Conservation (phyloP, 805 yeast genomes). For the Babjeviella inositovora region DNA sequence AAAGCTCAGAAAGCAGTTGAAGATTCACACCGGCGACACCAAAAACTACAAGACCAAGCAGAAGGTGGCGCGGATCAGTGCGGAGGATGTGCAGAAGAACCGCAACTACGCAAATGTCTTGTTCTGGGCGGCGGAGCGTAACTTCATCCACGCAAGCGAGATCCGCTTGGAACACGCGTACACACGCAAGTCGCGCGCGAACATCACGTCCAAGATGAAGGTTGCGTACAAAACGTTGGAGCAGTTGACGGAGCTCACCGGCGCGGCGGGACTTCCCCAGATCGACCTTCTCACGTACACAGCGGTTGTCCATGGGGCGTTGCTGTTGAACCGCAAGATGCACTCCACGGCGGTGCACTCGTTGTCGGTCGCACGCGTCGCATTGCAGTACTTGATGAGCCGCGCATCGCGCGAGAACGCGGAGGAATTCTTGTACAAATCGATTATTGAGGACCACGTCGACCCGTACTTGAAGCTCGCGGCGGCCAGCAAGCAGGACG, state of each 20-base stretch:
- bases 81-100: too few relatives aligned
- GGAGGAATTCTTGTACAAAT: conserved; percentile 7
- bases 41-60: conserved; percentile 17
- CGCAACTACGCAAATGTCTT: conserved; percentile 12
- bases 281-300: too few relatives aligned
- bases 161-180: conserved; percentile 17
- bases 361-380: conserved; percentile 18
- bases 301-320: conserved; percentile 18
- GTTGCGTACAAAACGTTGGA: conserved; percentile 14
- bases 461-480: conserved; percentile 22
- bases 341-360: conserved; percentile 19
- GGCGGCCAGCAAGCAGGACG: too few relatives aligned
- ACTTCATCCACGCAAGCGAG: conserved; percentile 17
- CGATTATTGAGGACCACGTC: conserved; percentile 15
- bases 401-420: too few relatives aligned
- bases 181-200: too few relatives aligned
- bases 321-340: conserved; percentile 14
- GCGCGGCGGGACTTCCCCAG: too few relatives aligned
- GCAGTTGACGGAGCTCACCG: not conserved
- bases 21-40: conserved; percentile 19
- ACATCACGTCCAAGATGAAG: conserved; percentile 19
- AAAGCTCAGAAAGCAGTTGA: conserved; percentile 20
- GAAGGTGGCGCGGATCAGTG: conserved; percentile 9
- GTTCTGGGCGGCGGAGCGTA: conserved; percentile 21
- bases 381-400: conserved; percentile 19